phyloP scores from a whole-genome alignment of 805 yeast genomes.

The Starmera dryadoides region DNA sequence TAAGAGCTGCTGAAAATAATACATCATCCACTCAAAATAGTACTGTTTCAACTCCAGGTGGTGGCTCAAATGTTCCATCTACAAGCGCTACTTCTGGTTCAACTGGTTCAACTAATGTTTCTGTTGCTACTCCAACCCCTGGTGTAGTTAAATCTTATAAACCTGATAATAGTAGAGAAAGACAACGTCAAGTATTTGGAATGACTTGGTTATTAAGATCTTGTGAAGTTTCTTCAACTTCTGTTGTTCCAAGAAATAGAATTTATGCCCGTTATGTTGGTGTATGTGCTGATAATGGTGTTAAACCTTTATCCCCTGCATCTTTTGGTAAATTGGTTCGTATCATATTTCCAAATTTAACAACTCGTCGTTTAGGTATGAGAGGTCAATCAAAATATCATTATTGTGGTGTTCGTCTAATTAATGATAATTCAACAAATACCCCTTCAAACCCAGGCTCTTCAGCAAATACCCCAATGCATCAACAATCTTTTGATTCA shows the following conservation, averaged over 20 bases:
- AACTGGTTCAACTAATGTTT: slow-evolving; percentile 4
- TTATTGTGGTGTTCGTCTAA: slow-evolving; percentile 63
- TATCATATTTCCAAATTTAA: slow-evolving; percentile 52
- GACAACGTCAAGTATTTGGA: slow-evolving; percentile 72
- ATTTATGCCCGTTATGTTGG: slow-evolving; percentile 63
- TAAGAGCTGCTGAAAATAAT: slow-evolving; percentile 34
- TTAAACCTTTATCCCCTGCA: slow-evolving; percentile 66
- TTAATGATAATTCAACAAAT: slow-evolving; percentile 24
- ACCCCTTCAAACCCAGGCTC: slow-evolving; percentile 17
- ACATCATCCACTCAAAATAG: slow-evolving; percentile 3
- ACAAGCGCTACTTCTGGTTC: neutral
- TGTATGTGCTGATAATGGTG: slow-evolving; percentile 43
- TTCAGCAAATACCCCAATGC: slow-evolving; percentile 18
- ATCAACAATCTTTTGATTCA: slow-evolving; percentile 13
- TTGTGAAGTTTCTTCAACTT: slow-evolving; percentile 41
- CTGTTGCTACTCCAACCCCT: slow-evolving; percentile 21
- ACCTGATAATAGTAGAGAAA: slow-evolving; percentile 36
- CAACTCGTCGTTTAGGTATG: slow-evolving; percentile 69
- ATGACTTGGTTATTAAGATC: slow-evolving; percentile 71
- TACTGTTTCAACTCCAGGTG: neutral
- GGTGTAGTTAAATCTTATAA: slow-evolving; percentile 19
- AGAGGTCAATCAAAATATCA: slow-evolving; percentile 78
- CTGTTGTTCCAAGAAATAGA: slow-evolving; percentile 57
- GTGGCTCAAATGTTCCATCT: neutral
- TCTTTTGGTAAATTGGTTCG: slow-evolving; percentile 70